These are phyloP conservation scores for Daldinia sp. DNA, from an alignment of 2,329 filamentous ascomycete species.

Conservation along the genomic window DNA sequence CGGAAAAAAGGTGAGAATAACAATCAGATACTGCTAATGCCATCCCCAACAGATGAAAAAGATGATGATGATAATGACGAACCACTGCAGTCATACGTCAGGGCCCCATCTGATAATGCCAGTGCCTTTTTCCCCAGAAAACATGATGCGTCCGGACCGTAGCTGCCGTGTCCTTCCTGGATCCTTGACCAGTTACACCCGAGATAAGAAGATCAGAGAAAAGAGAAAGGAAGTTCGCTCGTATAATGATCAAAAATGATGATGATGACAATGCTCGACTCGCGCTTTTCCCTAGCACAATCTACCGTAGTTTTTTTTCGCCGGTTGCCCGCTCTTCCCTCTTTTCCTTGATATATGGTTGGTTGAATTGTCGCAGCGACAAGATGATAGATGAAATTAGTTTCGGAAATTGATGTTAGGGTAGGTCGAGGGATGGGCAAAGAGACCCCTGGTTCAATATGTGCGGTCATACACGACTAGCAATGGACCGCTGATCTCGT, in stretches of 20 bases:
- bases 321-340: slow-evolving; percentile 24
- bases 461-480: slow-evolving; percentile 21
- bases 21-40: slow-evolving; percentile 22
- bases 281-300: slow-evolving; percentile 18
- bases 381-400: slow-evolving; percentile 17
- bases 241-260: slow-evolving; percentile 11
- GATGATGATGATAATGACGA: neutral
- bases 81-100: slow-evolving; percentile 19
- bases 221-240: slow-evolving; percentile 13
- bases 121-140: slow-evolving; percentile 16
- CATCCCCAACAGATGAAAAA: slow-evolving; percentile 8
- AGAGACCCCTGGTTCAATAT: slow-evolving; percentile 14
- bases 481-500: slow-evolving; percentile 13
- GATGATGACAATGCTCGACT: slow-evolving; percentile 19
- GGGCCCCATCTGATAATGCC: slow-evolving; percentile 32
- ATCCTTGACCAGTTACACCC: slow-evolving; percentile 29
- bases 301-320: slow-evolving; percentile 14
- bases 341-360: slow-evolving; percentile 13
- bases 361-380: neutral
- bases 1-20: neutral
- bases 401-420: slow-evolving; percentile 12
- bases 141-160: slow-evolving; percentile 14
- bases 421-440: neutral
- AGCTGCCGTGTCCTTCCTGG: slow-evolving; percentile 26
- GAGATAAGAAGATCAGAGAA: too few species aligned